These are phyloP conservation scores for Rhinocladiella mackenziei DNA, from an alignment of 2,329 filamentous ascomycete genomes.

Conservation along the genomic window DNA sequence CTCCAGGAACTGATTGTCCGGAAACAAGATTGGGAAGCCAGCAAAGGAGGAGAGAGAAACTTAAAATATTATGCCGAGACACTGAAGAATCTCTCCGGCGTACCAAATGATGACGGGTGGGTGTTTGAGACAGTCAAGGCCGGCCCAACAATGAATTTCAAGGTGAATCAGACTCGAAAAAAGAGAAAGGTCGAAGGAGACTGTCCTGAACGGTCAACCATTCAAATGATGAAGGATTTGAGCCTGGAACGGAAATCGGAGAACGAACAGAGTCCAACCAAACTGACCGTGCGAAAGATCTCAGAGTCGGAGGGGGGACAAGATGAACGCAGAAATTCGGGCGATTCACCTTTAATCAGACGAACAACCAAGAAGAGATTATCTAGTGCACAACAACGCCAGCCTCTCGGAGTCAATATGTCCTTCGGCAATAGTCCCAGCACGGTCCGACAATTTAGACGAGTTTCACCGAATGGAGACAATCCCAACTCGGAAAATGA, in stretches of 20 bases:
- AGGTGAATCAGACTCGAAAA: constrained; percentile 47
- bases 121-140: constrained; percentile 90
- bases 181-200: constrained; percentile 41
- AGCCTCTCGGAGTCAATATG: constrained; percentile 81
- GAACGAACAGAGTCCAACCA: constrained; percentile 24
- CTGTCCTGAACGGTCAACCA: constrained; percentile 34
- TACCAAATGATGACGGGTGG: constrained; percentile 77
- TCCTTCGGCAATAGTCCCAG: constrained; percentile 92
- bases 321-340: constrained; percentile 11
- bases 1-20: constrained; percentile 80
- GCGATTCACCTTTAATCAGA: constrained; percentile 40
- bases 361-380: constrained; percentile 40
- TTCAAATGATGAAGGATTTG: constrained; percentile 40
- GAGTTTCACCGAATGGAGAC: constrained; percentile 66
- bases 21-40: constrained; percentile 76
- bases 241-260: constrained; percentile 32
- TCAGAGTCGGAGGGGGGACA: constrained; percentile 10
- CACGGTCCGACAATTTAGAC: constrained; percentile 84
- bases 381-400: constrained; percentile 55
- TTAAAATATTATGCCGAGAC: constrained; percentile 93
- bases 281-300: constrained; percentile 23
- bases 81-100: constrained; percentile 65
- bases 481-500: constrained; percentile 30
- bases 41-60: constrained; percentile 63
- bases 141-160: constrained; percentile 56